phyloP scores from a whole-genome alignment of 768 basidiomycete species.

The Mycena rebaudengoi region DNA sequence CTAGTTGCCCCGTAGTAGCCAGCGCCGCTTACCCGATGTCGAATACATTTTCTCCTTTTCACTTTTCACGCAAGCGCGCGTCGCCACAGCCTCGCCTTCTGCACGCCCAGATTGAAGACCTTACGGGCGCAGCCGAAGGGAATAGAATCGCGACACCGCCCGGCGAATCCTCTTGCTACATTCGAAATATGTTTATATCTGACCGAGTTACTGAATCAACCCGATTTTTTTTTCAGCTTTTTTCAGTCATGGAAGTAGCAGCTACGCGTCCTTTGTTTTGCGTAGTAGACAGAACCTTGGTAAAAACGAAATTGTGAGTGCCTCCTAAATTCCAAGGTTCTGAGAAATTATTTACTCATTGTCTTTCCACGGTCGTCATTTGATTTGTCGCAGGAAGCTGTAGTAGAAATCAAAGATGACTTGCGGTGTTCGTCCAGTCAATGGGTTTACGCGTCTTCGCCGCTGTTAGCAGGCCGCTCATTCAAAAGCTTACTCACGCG shows the following conservation, averaged over 20 bases:
- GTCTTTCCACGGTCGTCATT: too few relatives aligned
- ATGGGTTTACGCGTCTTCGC: neutral
- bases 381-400: too few relatives aligned
- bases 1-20: too few relatives aligned
- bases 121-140: neutral
- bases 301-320: too few relatives aligned
- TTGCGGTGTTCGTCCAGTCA: neutral
- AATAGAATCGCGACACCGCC: slow-evolving; percentile 2
- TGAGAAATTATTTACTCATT: too few relatives aligned
- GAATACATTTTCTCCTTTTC: slow-evolving; percentile 32
- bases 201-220: too few relatives aligned
- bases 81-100: neutral
- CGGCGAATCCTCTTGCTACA: slow-evolving; percentile 14
- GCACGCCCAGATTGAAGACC: slow-evolving; percentile 13
- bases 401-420: neutral
- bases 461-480: neutral
- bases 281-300: too few relatives aligned
- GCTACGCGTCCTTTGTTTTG: too few relatives aligned
- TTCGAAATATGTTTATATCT: slow-evolving; percentile 5
- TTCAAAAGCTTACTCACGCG: neutral
- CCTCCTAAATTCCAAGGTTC: too few relatives aligned
- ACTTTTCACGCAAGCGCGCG: slow-evolving; percentile 27
- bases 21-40: slow-evolving; percentile 28
- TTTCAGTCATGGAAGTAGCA: too few relatives aligned
- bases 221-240: too few relatives aligned